Evolutionary conservation across 1,284 basidiomycete genomes (phyloP).

Genomic region (Athelia psychrophila): DNA sequence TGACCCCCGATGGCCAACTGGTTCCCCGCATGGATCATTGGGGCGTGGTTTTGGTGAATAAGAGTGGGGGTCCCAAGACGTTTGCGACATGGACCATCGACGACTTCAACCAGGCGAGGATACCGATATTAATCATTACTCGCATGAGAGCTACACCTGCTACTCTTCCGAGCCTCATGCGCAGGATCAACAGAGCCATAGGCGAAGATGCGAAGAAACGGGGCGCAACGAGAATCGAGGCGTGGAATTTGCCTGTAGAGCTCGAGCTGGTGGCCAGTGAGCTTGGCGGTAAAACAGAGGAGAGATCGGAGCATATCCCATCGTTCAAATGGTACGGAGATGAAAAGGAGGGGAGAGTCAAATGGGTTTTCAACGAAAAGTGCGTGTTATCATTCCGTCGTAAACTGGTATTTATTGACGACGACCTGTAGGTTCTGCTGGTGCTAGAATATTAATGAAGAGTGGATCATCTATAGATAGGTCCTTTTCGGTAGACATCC

Average conservation of each 20-base stretch:
- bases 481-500: too few species aligned
- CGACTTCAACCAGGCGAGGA: constrained; percentile 23
- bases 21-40: constrained; percentile 27
- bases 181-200: constrained; percentile 18
- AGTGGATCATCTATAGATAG: too few species aligned
- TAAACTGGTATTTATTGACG: not conserved
- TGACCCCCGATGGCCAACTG: constrained; percentile 21
- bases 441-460: too few species aligned
- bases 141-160: constrained; percentile 37
- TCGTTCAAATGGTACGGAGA: constrained; percentile 57
- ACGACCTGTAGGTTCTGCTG: constrained; percentile 14
- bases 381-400: constrained; percentile 18
- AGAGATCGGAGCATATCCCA: constrained; percentile 47
- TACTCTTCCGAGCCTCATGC: constrained; percentile 38
- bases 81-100: constrained; percentile 59
- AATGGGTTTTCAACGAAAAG: constrained; percentile 60
- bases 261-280: constrained; percentile 29
- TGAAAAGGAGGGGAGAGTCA: constrained; percentile 32
- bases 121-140: constrained; percentile 45
- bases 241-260: constrained; percentile 48
- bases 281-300: constrained; percentile 35
- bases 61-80: constrained; percentile 10
- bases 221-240: constrained; percentile 43
- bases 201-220: constrained; percentile 35
- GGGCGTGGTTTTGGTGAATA: constrained; percentile 30